Conservation (phyloP, 2,329 filamentous ascomycete genomes). For the Ceratocystiopsis sp. region DNA sequence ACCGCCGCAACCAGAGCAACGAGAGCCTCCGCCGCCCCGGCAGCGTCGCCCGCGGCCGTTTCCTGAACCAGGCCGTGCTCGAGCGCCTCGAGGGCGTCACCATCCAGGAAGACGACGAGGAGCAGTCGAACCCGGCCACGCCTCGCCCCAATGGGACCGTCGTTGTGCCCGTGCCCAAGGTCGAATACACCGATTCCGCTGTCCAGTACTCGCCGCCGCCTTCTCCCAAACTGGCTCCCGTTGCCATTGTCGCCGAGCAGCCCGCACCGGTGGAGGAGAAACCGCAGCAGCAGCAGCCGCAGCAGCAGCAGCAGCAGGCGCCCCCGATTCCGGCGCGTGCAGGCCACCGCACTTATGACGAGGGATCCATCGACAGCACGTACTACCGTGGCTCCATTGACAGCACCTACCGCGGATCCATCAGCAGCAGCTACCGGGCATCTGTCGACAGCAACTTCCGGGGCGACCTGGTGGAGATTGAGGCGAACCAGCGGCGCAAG, state of each 20-base stretch:
- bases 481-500: constrained; percentile 60
- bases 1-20: constrained; percentile 38
- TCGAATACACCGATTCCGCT: constrained; percentile 55
- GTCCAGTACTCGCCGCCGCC: constrained; percentile 72
- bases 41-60: constrained; percentile 34
- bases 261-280: too few relatives aligned
- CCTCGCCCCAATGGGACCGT: not conserved
- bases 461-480: constrained; percentile 37
- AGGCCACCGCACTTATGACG: constrained; percentile 15
- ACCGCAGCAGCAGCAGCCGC: not conserved
- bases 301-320: constrained; percentile 20
- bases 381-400: too few relatives aligned
- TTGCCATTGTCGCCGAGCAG: too few relatives aligned
- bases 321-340: constrained; percentile 16
- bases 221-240: constrained; percentile 40
- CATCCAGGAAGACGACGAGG: constrained; percentile 31
- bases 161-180: constrained; percentile 14
- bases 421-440: too few relatives aligned
- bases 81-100: constrained; percentile 37
- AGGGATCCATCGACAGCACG: constrained; percentile 6
- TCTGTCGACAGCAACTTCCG: constrained; percentile 24
- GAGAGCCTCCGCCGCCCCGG: constrained; percentile 39
- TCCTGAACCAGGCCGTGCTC: constrained; percentile 37
- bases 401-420: too few relatives aligned
- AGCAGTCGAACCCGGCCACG: constrained; percentile 4